A percentile compares a stretch with the other conserved stretches of the same genome.
These are phyloP conservation scores for Parietichytrium sp. DNA, from an alignment of 108 stramenopile species.

Conservation along the genomic window DNA sequence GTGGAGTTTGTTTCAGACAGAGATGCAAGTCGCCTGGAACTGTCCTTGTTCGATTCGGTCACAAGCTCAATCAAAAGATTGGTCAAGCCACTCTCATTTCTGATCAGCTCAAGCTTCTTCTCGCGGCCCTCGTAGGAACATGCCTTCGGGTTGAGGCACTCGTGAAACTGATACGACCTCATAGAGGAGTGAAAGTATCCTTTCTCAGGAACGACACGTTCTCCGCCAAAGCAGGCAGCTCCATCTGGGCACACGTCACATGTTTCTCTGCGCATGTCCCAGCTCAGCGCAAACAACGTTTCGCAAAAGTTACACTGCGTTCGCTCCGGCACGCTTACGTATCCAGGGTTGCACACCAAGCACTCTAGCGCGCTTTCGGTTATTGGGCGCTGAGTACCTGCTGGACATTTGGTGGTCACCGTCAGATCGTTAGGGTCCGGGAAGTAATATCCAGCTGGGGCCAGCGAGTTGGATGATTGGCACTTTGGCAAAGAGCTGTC, in stretches of 20 bases:
- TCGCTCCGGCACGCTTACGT: not conserved
- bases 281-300: not conserved
- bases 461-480: not conserved
- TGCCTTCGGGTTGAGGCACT: not conserved
- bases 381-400: not conserved
- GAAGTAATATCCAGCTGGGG: not conserved
- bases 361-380: not conserved
- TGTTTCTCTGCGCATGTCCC: not conserved
- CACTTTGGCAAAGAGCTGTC: not conserved
- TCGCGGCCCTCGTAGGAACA: not conserved
- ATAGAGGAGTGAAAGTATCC: not conserved
- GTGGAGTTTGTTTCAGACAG: not conserved
- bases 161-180: not conserved
- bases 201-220: not conserved
- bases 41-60: too few relatives aligned
- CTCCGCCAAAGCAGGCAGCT: conserved; percentile 19
- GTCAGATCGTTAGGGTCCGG: not conserved
- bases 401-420: not conserved
- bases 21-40: too few relatives aligned
- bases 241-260: not conserved
- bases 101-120: not conserved
- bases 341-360: not conserved
- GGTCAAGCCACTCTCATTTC: not conserved
- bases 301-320: not conserved
- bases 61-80: too few relatives aligned